Percentiles rank a stretch among this genome's conserved stretches.
These are phyloP conservation scores for Deuterostichococcus epilithicus DNA, from an alignment of 139 green algal genomes.

Conservation along the genomic window DNA sequence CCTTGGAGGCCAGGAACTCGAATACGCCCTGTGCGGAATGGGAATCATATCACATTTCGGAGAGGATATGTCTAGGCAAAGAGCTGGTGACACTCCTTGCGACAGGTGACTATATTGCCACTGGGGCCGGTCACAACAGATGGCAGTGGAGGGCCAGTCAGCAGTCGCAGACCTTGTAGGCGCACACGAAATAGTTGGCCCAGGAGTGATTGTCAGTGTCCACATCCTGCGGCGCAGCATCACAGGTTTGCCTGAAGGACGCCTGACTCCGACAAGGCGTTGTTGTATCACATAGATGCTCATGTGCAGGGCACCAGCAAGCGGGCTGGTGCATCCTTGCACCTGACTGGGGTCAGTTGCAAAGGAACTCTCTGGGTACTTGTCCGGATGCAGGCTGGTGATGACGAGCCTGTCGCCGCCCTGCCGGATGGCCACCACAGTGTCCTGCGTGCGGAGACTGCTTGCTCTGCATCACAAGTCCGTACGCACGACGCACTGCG, in stretches of 20 bases:
- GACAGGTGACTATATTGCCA: too few species aligned
- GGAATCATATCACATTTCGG: background rate
- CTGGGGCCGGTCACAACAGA: too few species aligned
- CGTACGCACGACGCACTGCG: background rate
- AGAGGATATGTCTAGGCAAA: too few species aligned
- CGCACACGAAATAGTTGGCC: slow-evolving; percentile 92
- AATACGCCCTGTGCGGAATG: slow-evolving; percentile 54
- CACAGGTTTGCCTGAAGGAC: background rate
- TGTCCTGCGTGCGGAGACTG: slow-evolving; percentile 56
- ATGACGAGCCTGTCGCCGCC: slow-evolving; percentile 61
- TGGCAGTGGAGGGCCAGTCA: too few species aligned
- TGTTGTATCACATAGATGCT: too few species aligned
- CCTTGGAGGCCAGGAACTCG: slow-evolving; percentile 47
- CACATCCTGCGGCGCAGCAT: slow-evolving; percentile 53
- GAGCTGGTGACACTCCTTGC: too few species aligned
- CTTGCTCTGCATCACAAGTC: slow-evolving; percentile 22
- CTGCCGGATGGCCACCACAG: slow-evolving; percentile 58
- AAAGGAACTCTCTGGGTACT: slow-evolving; percentile 74
- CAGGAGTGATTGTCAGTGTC: slow-evolving; percentile 78
- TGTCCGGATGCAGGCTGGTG: slow-evolving; percentile 63
- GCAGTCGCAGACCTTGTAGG: slow-evolving; percentile 94
- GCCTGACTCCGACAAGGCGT: background rate
- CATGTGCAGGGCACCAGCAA: background rate
- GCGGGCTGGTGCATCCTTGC: background rate
- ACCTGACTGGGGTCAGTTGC: slow-evolving; percentile 73